Conservation (phyloP, 352 stramenopile species). For the Globisporangium canariense region DNA sequence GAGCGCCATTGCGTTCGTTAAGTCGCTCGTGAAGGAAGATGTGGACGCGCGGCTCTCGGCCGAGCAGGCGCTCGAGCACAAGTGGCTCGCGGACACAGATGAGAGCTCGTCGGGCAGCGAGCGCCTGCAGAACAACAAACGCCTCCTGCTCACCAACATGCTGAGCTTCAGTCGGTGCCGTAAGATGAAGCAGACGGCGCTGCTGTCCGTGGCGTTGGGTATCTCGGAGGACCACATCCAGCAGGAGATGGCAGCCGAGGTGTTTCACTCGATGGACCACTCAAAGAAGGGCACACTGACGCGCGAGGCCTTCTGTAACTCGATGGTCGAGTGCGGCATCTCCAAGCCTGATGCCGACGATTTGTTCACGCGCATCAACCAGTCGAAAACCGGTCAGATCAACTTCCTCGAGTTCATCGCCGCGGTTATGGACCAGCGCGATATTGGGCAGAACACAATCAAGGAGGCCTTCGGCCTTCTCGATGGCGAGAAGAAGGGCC, state of each 20-base stretch:
- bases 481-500: conserved; percentile 88
- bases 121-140: conserved; percentile 56
- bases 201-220: conserved; percentile 65
- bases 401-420: conserved; percentile 96
- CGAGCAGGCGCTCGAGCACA: conserved; percentile 62
- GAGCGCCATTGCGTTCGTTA: conserved; percentile 68
- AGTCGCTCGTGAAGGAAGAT: conserved; percentile 76
- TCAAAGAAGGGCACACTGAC: conserved; percentile 84
- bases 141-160: conserved; percentile 73
- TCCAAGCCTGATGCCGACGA: conserved; percentile 72
- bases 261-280: conserved; percentile 88
- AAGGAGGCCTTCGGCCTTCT: conserved; percentile 90
- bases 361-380: conserved; percentile 73
- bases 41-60: conserved; percentile 59
- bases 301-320: conserved; percentile 91
- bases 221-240: conserved; percentile 75
- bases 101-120: conserved; percentile 17
- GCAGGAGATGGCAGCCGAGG: conserved; percentile 68
- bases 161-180: conserved; percentile 67
- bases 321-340: conserved; percentile 87
- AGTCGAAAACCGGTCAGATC: conserved; percentile 82
- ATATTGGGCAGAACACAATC: conserved; percentile 88
- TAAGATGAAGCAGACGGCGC: conserved; percentile 74
- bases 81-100: conserved; percentile 45
- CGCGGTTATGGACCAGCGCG: conserved; percentile 89